phyloP scores from a whole-genome alignment of 805 yeast genomes.

The Tetrapisispora phaffii region DNA sequence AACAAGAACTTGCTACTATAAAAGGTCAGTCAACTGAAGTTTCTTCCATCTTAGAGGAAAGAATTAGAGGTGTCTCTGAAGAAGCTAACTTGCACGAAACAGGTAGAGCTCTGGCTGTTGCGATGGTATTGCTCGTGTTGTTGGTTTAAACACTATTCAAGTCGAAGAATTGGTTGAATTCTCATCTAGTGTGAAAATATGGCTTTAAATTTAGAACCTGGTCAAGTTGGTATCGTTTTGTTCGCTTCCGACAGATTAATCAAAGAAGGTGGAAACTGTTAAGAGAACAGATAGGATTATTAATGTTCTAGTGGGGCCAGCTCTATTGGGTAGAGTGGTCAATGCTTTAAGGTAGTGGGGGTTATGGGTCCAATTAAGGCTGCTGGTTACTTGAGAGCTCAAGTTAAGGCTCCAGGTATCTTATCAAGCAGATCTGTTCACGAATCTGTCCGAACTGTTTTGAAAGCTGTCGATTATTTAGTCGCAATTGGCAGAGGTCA shows the following conservation, averaged over 20 bases:
- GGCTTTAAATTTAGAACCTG: conserved; percentile 99
- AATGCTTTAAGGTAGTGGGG: conserved; percentile 99
- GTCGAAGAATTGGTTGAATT: conserved; percentile 99
- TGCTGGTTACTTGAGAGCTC: conserved; percentile 82
- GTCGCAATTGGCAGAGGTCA: conserved; percentile 99
- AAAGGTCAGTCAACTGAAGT: conserved; percentile 99
- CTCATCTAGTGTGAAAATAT: conserved; percentile 98
- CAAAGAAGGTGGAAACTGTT: conserved; percentile 99
- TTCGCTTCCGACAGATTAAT: conserved; percentile 98
- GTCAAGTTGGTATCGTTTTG: conserved; percentile 99
- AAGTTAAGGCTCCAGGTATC: conserved; percentile 99
- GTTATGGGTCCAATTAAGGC: conserved; percentile 98
- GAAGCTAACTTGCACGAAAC: conserved; percentile 98
- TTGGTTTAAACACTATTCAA: conserved; percentile 98
- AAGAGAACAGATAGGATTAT: conserved; percentile 99
- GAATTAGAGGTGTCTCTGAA: conserved; percentile 97
- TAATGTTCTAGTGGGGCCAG: conserved; percentile 98
- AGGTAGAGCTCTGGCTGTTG: conserved; percentile 98
- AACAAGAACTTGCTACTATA: conserved; percentile 49
- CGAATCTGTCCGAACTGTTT: conserved; percentile 99
- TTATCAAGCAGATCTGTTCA: conserved; percentile 96
- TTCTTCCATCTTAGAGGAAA: conserved; percentile 96
- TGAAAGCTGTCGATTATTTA: conserved; percentile 96
- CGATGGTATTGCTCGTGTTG: conserved; percentile 99
- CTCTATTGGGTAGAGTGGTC: conserved; percentile 95